A percentile compares a stretch with the other conserved stretches of the same genome.
These are phyloP conservation scores for Trametes gibbosa DNA, from an alignment of 768 basidiomycete species.

Conservation along the genomic window DNA sequence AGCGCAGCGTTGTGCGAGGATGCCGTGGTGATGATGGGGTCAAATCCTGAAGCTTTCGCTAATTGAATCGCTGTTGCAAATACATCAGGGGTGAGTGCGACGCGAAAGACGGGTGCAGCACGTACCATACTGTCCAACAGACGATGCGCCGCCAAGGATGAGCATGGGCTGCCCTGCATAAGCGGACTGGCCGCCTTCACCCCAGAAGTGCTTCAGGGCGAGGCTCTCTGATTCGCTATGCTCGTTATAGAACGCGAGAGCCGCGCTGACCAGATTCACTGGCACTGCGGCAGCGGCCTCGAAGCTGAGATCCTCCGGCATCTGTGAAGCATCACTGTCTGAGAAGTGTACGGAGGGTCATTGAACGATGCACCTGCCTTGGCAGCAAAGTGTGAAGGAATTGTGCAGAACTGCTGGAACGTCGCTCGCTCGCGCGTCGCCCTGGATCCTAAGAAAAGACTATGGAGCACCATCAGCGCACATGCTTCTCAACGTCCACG, in stretches of 20 bases:
- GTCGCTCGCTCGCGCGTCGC: neutral
- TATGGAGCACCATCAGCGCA: neutral
- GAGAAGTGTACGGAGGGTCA: too few relatives aligned
- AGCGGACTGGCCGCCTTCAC: slow-evolving; percentile 11
- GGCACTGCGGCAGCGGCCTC: slow-evolving; percentile 33
- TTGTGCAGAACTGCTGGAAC: slow-evolving; percentile 21
- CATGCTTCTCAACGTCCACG: slow-evolving; percentile 9
- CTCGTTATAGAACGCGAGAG: slow-evolving; percentile 28
- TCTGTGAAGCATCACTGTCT: slow-evolving; percentile 4
- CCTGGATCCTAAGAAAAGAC: too few relatives aligned
- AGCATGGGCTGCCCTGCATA: slow-evolving; percentile 24
- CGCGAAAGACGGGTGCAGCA: too few relatives aligned
- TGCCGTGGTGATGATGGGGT: slow-evolving; percentile 30
- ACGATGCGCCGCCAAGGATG: slow-evolving; percentile 27
- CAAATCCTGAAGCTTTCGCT: slow-evolving; percentile 27
- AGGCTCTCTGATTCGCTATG: neutral
- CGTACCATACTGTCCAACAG: slow-evolving; percentile 28
- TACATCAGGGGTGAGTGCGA: neutral
- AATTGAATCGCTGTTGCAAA: slow-evolving; percentile 24
- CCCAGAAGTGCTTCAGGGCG: slow-evolving; percentile 16
- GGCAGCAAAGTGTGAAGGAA: slow-evolving; percentile 16
- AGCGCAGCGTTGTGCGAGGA: slow-evolving; percentile 22
- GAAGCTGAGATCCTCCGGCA: slow-evolving; percentile 30
- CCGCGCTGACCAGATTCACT: slow-evolving; percentile 31
- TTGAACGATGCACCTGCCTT: neutral